Percentiles rank a stretch among this genome's conserved stretches.
These are phyloP conservation scores for Talaromyces verruculosus DNA, from an alignment of 2,329 filamentous ascomycete species.

Conservation along the genomic window DNA sequence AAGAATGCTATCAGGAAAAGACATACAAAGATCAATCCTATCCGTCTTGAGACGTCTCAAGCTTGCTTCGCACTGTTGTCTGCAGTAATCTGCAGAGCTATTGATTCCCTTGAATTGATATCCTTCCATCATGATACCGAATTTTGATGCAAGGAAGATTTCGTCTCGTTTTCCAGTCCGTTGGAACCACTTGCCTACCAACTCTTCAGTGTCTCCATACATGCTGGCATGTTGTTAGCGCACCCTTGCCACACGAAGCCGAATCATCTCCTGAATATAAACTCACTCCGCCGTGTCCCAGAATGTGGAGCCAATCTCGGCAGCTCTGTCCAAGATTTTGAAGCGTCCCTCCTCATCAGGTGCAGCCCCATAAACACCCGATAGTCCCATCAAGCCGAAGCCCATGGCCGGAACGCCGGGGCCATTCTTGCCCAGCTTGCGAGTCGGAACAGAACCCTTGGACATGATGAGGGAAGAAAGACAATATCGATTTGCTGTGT, in stretches of 20 bases:
- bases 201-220: neutral
- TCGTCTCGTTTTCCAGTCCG: constrained; percentile 30
- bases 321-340: neutral
- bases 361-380: neutral
- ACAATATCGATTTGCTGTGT: neutral
- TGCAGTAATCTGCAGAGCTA: constrained; percentile 33
- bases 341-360: neutral
- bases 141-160: constrained; percentile 57
- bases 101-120: constrained; percentile 29
- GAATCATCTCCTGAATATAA: neutral
- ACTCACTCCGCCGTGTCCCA: constrained; percentile 19
- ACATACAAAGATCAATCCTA: neutral
- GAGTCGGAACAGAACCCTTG: neutral
- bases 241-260: neutral
- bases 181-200: neutral
- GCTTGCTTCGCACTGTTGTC: constrained; percentile 21
- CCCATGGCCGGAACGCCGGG: neutral
- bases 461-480: neutral
- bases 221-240: neutral
- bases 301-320: neutral
- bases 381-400: neutral
- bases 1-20: neutral
- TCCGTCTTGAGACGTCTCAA: neutral
- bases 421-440: neutral
- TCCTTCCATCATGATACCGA: constrained; percentile 35